Evolutionary conservation across 2,329 filamentous ascomycete species (phyloP).

Genomic region (Talaromyces sp.): DNA sequence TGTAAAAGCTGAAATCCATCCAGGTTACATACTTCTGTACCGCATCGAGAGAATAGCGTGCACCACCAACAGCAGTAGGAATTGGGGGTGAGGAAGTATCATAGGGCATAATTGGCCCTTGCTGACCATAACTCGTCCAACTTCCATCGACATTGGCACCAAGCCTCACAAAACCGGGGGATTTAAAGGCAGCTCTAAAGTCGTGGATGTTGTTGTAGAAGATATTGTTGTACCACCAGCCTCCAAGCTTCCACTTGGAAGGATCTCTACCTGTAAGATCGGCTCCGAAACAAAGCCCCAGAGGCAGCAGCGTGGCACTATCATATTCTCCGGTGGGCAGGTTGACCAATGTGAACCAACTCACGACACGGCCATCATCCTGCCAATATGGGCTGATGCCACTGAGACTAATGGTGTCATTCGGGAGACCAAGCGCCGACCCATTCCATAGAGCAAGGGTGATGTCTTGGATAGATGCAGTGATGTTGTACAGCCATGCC

Average conservation of each 20-base stretch:
- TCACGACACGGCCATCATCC: neutral
- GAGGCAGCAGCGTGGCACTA: neutral
- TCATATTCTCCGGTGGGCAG: neutral
- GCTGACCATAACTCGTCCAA: neutral
- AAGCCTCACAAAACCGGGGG: neutral
- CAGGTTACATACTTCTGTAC: neutral
- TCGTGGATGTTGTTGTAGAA: neutral
- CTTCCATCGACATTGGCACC: neutral
- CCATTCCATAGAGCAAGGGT: conserved; percentile 8
- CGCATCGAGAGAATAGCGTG: neutral
- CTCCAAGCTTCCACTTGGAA: neutral
- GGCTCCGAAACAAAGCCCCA: neutral
- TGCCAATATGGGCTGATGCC: conserved; percentile 6
- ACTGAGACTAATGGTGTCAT: conserved; percentile 8
- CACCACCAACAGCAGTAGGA: neutral
- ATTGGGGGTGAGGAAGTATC: neutral
- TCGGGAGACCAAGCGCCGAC: conserved; percentile 2
- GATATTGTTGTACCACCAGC: neutral
- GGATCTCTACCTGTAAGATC: neutral
- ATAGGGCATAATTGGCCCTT: neutral
- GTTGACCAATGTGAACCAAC: neutral
- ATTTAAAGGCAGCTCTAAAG: neutral
- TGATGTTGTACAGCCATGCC: conserved; percentile 1
- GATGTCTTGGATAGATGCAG: conserved; percentile 9
- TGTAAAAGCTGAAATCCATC: neutral